Base-by-base conservation (phyloP, 257 asterid genomes). In the Eucommia ulmoides region DNA sequence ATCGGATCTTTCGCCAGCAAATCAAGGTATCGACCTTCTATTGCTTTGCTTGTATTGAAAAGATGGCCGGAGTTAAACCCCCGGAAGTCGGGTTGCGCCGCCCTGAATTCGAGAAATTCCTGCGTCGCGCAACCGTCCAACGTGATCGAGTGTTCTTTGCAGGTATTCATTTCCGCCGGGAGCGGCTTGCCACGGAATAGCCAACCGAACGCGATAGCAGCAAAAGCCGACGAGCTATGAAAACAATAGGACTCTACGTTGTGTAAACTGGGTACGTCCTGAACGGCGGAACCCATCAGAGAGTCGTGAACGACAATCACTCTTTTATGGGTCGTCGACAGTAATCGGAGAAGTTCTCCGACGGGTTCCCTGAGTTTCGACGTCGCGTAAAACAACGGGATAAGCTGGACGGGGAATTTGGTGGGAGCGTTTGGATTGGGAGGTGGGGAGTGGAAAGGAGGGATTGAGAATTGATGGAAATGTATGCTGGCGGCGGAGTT, bases 331-430 rank as follows among this genome's bases (percentile, higher is more conserved):
- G 20, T 33, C 11, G 17, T 0, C 0, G 82, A 63, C n/a, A 76
- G 67, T 0, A 59, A 25, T 26, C 7, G 64, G 15, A 74, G 49
- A 22, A 79, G 65, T 0, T 23, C 29, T 17, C 70, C 14, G 19
- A 79, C 23, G 0, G 93, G 93, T 12, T 17, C 53, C 6, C 87
- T 75, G 22, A 84, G 80, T 16, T 57, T 50, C 20, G 59, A 19
- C 0, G 66, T 1, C 2, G 82, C 60, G 22, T 70, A 22, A 23
- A 74, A 58, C 0, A 60, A 64, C 0, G 89, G 87, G 20, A 52
- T 50, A 22, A 78, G 71, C 8, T 81, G 85, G 0, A 74, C 60
- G 0, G 93, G 95, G 70, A 84, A 81, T 21, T 74, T 76, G 54
- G 6, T 49, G 15, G 62, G 1, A 50, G 84, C 35, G 19, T 66